phyloP scores from a whole-genome alignment of 2,329 filamentous ascomycete genomes.

The Amphichorda felina region DNA sequence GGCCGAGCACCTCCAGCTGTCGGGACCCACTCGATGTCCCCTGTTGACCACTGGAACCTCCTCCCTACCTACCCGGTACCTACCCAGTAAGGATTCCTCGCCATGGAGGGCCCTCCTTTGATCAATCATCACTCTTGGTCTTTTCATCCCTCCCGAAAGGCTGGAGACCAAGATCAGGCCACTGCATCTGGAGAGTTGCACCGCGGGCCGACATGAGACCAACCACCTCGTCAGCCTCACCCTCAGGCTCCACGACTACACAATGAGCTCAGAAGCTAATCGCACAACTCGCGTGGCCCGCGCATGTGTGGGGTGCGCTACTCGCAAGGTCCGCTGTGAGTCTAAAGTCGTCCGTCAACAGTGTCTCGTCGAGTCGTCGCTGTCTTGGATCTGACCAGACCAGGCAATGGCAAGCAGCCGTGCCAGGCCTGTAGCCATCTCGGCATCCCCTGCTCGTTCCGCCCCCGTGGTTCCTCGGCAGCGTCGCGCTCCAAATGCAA shows the following conservation, averaged over 20 bases:
- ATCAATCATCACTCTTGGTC: too few species aligned
- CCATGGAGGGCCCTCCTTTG: too few species aligned
- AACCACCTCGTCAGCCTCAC: background rate
- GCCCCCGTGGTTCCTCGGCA: background rate
- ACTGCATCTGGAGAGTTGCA: too few species aligned
- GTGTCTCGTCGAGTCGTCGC: background rate
- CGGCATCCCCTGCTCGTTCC: background rate
- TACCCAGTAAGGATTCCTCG: too few species aligned
- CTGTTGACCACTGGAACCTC: too few species aligned
- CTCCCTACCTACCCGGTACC: too few species aligned
- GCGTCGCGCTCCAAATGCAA: background rate
- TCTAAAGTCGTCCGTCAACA: background rate
- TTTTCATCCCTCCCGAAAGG: too few species aligned
- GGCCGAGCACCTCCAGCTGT: background rate
- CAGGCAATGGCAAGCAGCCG: slow-evolving; percentile 1
- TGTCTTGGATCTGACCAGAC: too few species aligned
- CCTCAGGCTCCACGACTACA: background rate
- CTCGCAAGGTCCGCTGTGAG: background rate
- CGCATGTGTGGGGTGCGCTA: background rate
- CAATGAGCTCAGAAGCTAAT: background rate
- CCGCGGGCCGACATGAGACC: background rate
- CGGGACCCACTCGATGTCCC: too few species aligned
- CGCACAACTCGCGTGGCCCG: background rate
- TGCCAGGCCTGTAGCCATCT: background rate
- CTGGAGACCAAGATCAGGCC: too few species aligned